Base-by-base conservation (phyloP, 164 flowering plant genomes). In the Magnolia changhungtana region DNA sequence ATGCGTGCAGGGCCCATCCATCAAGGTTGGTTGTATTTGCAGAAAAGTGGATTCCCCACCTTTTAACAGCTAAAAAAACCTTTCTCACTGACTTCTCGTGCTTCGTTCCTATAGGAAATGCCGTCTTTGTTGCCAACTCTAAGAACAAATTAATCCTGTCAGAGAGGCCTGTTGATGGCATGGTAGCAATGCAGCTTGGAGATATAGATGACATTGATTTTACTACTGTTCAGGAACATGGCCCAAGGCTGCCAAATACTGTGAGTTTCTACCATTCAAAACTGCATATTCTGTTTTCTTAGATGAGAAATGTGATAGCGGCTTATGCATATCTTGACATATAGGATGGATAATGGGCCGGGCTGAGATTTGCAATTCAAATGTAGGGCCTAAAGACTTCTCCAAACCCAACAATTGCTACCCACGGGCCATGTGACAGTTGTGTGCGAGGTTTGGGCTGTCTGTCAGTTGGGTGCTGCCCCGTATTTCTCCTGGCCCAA, bases 221-320 rank as follows among this genome's bases (percentile, higher is more conserved):
- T 80, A 71, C 84, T 72, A 73, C 82, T 61, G 87, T 61, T 27
- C 93, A 91, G 84, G 97, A 94, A 50, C 70, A 80, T 85, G 87
- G 92, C 72, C 97, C 95, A 14, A 80, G 91, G 31, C 72, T 94
- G 81, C 96, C 98, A 20, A 93, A 88, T 84, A 84, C 93, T 74
- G 98, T 94, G 77, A 86, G 98, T 86, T 78, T 37, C 45, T 55
- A 19, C 13, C 58, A 70, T 50, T 49, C 4, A 70, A 70, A 31
- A 63, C 10, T 50, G 50, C 49, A 64, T 75, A 45, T 20, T 77
- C 63, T 73, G 50, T 11, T 55, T 55, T 55, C 18, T 55, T 55
- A 8, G 11, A 9, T 55, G 61, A 55, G 18, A 55, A 55, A 55
- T 37, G 45, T 37, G 45, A 4, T 37, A 37, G 45, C 45, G 7